Percentiles rank a stretch among this genome's conserved stretches.
Conservation (phyloP, 192 early-diverging fungal genomes). For the Spinellus fusiger region DNA sequence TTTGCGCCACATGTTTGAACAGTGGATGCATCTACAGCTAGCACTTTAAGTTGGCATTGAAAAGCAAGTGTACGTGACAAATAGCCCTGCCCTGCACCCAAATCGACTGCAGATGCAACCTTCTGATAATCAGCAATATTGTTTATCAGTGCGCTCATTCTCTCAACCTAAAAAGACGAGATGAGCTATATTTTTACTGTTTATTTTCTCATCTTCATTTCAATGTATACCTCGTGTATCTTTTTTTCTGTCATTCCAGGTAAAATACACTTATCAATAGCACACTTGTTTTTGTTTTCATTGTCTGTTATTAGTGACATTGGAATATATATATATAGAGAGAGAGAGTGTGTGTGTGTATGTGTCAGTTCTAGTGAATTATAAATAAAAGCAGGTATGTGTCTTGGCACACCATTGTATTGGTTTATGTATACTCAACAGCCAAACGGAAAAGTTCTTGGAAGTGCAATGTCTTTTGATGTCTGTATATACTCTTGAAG, state of each 20-base stretch:
- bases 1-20: slow-evolving; percentile 72
- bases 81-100: slow-evolving; percentile 79
- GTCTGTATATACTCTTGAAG: slow-evolving; percentile 5
- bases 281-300: not conserved
- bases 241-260: slow-evolving; percentile 75
- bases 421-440: slow-evolving; percentile 20
- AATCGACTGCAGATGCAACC: slow-evolving; percentile 54
- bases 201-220: not conserved
- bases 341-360: no score
- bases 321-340: no score
- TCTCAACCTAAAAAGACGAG: slow-evolving; percentile 29
- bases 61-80: slow-evolving; percentile 60
- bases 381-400: not conserved
- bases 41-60: slow-evolving; percentile 54
- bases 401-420: not conserved
- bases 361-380: no score
- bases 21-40: slow-evolving; percentile 62
- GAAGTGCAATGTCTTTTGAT: slow-evolving; percentile 16
- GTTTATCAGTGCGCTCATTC: slow-evolving; percentile 52
- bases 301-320: not conserved
- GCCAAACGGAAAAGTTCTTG: slow-evolving; percentile 18
- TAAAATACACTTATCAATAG: slow-evolving; percentile 48
- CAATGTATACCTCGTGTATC: slow-evolving; percentile 47
- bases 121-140: slow-evolving; percentile 38
- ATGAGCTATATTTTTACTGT: not conserved